Evolutionary conservation across 495 filamentous ascomycete genomes (phyloP), one percentile per base, ranked within the genome.

Genomic region (Neurospora africana): DNA sequence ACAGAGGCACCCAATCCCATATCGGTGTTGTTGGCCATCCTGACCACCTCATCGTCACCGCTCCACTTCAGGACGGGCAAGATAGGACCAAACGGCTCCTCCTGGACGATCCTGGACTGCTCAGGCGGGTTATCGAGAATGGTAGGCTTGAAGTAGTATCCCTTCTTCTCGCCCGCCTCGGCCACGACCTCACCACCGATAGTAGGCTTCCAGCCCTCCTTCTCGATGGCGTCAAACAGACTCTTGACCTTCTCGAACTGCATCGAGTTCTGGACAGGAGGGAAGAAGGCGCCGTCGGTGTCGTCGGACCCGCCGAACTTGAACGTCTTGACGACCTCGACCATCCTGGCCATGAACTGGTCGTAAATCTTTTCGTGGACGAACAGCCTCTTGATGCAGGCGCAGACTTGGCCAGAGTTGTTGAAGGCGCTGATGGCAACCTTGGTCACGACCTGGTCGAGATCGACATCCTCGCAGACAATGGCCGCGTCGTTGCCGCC

Each of bases 401-500:
- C 80, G 76, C 83, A 85, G 39, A 86, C 81, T 75, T 90, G 88
- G 15, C 89, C 89, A 0, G 83, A 86, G 79, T 89, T 88, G 72
- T 89, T 86, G 71, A 91, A 89, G 0, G 84, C 84, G 43, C 86
- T 84, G 44, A 81, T 81, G 11, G 85, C 85, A 8, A 84, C 78
- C 61, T 77, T 76, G 5, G 86, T 87, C 15, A 89, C 86, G 19
- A 86, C 82, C 37, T 83, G 83, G 41, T 87, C 84, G 39, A 93
- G 83, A 71, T 92, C 89, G 13, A 89, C 90, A 79, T 92, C 90
- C 0, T 84, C 81, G 74, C 86, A 88, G 23, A 93, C 83, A 71
- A 92, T 88, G 69, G 86, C 85, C 0, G 90, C 86, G 78, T 92
- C 88, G 76, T 93, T 92, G 40, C 91, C 91, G 23, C 90, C 91